Base-by-base conservation (phyloP, 2,329 filamentous ascomycete genomes). In the Fusarium succisae region DNA sequence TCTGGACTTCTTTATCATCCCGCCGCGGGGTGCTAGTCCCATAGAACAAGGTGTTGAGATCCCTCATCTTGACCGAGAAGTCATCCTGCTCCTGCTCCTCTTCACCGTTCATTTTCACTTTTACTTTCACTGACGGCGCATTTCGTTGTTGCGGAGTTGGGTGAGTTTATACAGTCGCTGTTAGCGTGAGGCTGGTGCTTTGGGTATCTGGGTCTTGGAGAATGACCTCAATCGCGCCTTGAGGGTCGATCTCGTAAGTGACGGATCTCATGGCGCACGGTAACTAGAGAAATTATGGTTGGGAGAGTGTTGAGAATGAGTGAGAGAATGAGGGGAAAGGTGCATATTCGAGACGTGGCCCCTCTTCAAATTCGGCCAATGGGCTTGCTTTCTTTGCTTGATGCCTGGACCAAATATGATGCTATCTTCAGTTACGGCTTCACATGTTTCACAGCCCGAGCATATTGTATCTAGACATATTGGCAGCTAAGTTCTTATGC, bases 401-500 rank as follows among this genome's bases (percentile, higher is more conserved):
- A 26, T 41, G 43, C 43, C 13, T 45, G 24, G 24, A 26, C 43
- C 15, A 10, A 18, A 26, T 24, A 18, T 45, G 17, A 45, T 24
- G 43, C 43, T 26, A 45, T 26, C 43, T 26, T 18, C n/a, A 45
- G 0, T 8, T 13, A 26, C 17, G 43, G 8, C n/a, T 26, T 45
- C 17, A 24, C 15, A 45, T 44, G 4, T 24, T 24, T 15, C 41
- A 44, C 10, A 12, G n/a, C n/a, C 22, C 12, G 6, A 44, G 10
- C 10, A 44, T 1, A 5, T 8, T 44, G 15, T 12, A 8, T 24
- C 15, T 17, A 5, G n/a, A 44, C 10, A 8, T 26, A 26, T 26
- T 17, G n/a, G 5, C 9, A 44, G n/a, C 5, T 6, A 1, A 17
- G 14, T 0, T 14, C n/a, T 24, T 7, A 5, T 1, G 6, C 4